Evolutionary conservation across 352 stramenopile genomes (phyloP), one percentile per base, ranked within the genome.

Genomic region (Pythium rishiriense): DNA sequence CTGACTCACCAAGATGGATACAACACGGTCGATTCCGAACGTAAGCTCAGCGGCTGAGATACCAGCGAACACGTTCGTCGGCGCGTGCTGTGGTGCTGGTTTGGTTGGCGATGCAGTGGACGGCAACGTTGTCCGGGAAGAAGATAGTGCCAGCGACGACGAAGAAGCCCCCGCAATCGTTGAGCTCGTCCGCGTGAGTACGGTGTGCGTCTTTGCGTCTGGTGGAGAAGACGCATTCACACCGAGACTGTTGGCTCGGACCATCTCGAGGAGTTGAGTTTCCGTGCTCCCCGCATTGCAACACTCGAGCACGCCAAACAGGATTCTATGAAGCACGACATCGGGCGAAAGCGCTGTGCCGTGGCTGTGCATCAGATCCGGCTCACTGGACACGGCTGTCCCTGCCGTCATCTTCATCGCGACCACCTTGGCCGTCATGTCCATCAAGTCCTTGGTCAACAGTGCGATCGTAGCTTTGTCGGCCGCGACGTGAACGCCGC

Each of bases 391-490:
- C n/a, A n/a, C n/a, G n/a, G n/a, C n/a, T 41, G 35, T 5, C 14
- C 8, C 15, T 21, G 53, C 31, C 3, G 55, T 33, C 8, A 53
- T 24, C 33, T 39, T 39, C 10, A 17, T 39, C 10, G 33, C 33
- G 10, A 39, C 33, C n/a, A 63, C 37, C 21, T 65, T 69, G 3
- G 54, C 49, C 41, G 77, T 72, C 14, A 87, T 61, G 0, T 88
- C 78, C 37, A 91, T 81, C 1, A 90, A 17, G 6, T 91, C 84
- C 1, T 60, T 74, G 25, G 75, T 83, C 17, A 93, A 69, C 42
- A 90, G 58, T 4, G 70, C 61, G 42, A 91, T 93, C 3, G 80
- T 90, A 9, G 79, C 74, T 52, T 81, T 88, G 56, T 93, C 81
- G 1, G 79, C 81, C 1, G 79, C 78, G 8, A 90, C 68, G 37